phyloP scores from a whole-genome alignment of 768 basidiomycete genomes.

The Suillus luteus region DNA sequence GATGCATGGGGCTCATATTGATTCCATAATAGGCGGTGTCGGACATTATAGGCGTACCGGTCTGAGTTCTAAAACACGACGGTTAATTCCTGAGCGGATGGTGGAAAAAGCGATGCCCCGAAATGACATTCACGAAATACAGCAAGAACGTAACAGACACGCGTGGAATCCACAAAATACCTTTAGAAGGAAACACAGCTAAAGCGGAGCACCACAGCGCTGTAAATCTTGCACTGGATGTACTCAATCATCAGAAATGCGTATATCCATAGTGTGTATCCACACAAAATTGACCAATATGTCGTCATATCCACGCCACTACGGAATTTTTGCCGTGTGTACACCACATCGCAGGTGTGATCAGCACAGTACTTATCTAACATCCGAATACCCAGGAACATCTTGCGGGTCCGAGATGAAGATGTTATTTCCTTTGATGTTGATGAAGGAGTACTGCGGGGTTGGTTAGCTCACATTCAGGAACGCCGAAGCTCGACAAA shows the following conservation, averaged over 20 bases:
- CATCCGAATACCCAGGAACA: constrained; percentile 10
- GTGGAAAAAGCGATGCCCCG: background rate
- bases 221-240: background rate
- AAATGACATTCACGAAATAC: background rate
- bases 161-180: background rate
- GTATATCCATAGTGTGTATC: constrained; percentile 6
- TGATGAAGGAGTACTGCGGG: constrained; percentile 54
- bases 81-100: background rate
- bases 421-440: constrained; percentile 49
- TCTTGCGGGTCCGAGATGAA: constrained; percentile 39
- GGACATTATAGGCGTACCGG: too few relatives aligned
- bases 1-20: too few relatives aligned
- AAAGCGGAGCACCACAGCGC: background rate
- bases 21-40: too few relatives aligned
- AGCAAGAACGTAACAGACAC: background rate
- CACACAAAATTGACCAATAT: constrained; percentile 2
- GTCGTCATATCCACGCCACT: background rate
- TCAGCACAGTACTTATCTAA: constrained; percentile 16
- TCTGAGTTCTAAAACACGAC: background rate
- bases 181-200: background rate
- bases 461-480: constrained; percentile 8
- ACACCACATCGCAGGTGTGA: background rate
- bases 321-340: background rate
- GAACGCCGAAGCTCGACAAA: constrained; percentile 21
- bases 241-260: constrained; percentile 1